Evolutionary conservation across 2,329 filamentous ascomycete genomes (phyloP), one percentile per base, ranked within the genome.

Genomic region (Cladosporium sp.): DNA sequence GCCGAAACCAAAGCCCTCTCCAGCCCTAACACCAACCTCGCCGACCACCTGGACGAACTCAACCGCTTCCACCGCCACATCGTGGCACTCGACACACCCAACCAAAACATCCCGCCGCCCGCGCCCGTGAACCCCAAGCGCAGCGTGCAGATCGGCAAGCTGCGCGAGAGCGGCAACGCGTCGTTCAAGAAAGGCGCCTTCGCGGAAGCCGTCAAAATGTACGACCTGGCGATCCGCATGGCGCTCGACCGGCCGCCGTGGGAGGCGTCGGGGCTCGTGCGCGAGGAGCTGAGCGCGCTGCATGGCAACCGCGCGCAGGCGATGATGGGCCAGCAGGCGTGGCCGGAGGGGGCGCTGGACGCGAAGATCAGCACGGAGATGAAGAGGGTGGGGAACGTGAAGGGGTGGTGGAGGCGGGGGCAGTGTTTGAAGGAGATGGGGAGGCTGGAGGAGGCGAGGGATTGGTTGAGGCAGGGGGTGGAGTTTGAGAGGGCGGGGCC

Each of bases 91-190:
- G 78, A 82, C 43, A 73, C 74, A 0, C 81, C 85, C 5, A 78
- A 81, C 54, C 72, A 73, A 53, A 46, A 46, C 43, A 78, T 89
- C 16, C 92, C 92, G 0, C 87, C 92, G 0, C 93, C 93, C 0
- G 80, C 95, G 40, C 91, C 91, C 55, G 85, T 96, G 57, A 95
- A 95, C 77, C 91, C 89, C 48, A 95, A 96, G 75, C 89, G 92
- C 66, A 85, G 81, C 59, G 89, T 88, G 34, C 84, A 91, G 67
- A 87, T 98, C 71, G 82, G 78, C 72, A 97, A 97, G 74, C 84
- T 97, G 60, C 88, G 90, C 68, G 93, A 97, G 69, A 81, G 80
- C 53, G 92, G 89, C 64, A 95, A 95, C 76, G 75, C 75, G 54
- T 83, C 87, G 61, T 92, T 88, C 77, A 86, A 89, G 71, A 91